phyloP scores from a whole-genome alignment of 371 early-diverging fungal species.

The Mucor irregularis region DNA sequence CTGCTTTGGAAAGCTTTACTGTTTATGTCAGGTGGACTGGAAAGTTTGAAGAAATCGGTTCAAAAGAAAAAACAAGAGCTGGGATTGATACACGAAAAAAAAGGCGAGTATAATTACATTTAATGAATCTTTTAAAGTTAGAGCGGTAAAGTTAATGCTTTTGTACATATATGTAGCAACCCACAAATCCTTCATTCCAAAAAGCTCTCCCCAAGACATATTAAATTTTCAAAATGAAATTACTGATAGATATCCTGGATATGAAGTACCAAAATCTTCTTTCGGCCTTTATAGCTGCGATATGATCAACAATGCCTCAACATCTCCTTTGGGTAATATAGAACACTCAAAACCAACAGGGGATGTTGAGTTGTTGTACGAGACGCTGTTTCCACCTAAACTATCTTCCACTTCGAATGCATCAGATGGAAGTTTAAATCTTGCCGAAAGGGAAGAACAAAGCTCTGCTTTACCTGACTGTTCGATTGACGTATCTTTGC shows the following conservation, averaged over 20 bases:
- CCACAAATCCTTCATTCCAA: conserved; percentile 30
- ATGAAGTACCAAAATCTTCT: conserved; percentile 37
- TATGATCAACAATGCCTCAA: background rate
- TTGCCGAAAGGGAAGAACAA: background rate
- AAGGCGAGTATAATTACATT: too few relatives aligned
- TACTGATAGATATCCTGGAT: conserved; percentile 62
- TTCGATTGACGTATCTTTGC: too few relatives aligned
- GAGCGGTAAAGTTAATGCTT: too few relatives aligned
- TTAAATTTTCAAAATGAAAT: conserved; percentile 56
- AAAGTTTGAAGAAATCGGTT: conserved; percentile 45
- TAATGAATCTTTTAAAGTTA: too few relatives aligned
- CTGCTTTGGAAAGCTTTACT: conserved; percentile 69
- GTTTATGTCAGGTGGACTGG: conserved; percentile 64
- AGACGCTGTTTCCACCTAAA: conserved; percentile 8
- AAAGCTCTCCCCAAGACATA: conserved; percentile 67
- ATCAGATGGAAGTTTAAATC: background rate
- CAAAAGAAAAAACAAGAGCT: too few relatives aligned
- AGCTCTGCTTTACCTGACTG: background rate
- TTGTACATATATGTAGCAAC: too few relatives aligned
- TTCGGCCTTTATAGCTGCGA: conserved; percentile 6
- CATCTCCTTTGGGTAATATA: conserved; percentile 14
- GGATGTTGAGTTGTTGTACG: conserved; percentile 1
- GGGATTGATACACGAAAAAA: too few relatives aligned
- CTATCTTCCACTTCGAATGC: background rate
- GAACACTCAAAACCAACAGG: background rate